phyloP scores from a whole-genome alignment of 164 flowering plant genomes.

The Taxillus chinensis region DNA sequence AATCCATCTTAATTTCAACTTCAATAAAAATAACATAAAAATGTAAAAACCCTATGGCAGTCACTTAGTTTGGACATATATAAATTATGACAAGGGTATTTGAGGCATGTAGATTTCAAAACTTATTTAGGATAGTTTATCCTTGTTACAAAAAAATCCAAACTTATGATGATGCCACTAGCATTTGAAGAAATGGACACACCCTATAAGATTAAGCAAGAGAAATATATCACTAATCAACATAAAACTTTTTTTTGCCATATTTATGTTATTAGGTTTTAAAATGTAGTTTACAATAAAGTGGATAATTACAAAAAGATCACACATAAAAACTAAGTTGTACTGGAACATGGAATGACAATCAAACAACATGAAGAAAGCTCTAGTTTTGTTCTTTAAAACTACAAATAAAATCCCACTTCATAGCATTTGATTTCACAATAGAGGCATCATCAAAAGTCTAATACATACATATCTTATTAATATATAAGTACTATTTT shows the following conservation, averaged over 20 bases:
- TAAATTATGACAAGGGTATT: too few relatives aligned
- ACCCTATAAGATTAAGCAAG: neutral
- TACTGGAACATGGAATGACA: neutral
- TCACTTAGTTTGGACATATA: too few relatives aligned
- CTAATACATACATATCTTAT: neutral
- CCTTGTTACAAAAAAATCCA: too few relatives aligned
- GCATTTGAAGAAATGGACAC: too few relatives aligned
- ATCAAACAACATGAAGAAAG: neutral
- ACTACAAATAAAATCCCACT: neutral
- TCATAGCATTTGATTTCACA: neutral
- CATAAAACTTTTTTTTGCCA: neutral
- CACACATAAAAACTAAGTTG: neutral
- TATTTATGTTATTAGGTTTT: neutral
- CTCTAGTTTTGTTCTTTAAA: neutral
- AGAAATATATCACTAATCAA: neutral
- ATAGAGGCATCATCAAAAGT: neutral
- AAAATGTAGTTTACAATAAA: neutral
- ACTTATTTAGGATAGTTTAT: too few relatives aligned
- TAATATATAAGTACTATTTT: too few relatives aligned
- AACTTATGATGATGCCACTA: too few relatives aligned
- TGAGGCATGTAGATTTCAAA: too few relatives aligned
- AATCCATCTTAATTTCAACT: too few relatives aligned
- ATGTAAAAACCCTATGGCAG: too few relatives aligned
- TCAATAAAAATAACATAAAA: too few relatives aligned
- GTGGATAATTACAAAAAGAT: neutral